Base-by-base conservation (phyloP, 768 basidiomycete species). In the Hortiboletus flavorubellus region DNA sequence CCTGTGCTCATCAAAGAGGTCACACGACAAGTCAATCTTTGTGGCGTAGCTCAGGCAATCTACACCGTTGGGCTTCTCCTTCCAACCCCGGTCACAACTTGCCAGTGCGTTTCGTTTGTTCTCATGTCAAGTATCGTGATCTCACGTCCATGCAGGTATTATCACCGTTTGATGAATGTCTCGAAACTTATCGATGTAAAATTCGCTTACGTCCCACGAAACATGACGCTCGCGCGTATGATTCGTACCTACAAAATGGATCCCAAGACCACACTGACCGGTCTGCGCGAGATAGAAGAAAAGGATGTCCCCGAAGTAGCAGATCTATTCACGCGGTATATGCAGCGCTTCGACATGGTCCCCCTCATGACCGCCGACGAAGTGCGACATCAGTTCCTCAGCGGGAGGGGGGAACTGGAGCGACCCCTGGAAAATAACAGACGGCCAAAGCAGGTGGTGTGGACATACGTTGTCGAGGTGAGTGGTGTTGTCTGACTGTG, bases 1-100 rank as follows among this genome's bases (percentile, higher is more conserved):
- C 97, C 97, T 1, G 91, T 98, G 12, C 80, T 99, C 47, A 98
- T 99, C 75, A 97, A 97, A 69, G 97, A 99, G 67, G 89, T 98
- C 26, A 98, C 97, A 0, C 81, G 97, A 21, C 91, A 92, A 67
- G 90, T 91, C 49, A 84, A 98, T 69, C 79, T 98, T 37, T 81
- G 84, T 59, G 91, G 91, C 33, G 79, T 97, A 49, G 98, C 97
- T 77, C 97, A 99, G 71, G 97, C 97, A 8, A 89, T 99, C 48
- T 98, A 98, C 70, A 99, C 97, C 0, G 95, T 85, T 16, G 97
- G 97, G 2, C 84, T 93, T 26, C 85, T 97, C 41, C 76, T 99
- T 11, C 97, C 97, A 9, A 98, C 97, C 0, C 97, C 97, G 0
- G 83, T 98, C 18, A 83, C 92, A 4, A 86, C 87, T 11, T 94